phyloP scores from a whole-genome alignment of 805 yeast species.

The Candida nonsorbophila region DNA sequence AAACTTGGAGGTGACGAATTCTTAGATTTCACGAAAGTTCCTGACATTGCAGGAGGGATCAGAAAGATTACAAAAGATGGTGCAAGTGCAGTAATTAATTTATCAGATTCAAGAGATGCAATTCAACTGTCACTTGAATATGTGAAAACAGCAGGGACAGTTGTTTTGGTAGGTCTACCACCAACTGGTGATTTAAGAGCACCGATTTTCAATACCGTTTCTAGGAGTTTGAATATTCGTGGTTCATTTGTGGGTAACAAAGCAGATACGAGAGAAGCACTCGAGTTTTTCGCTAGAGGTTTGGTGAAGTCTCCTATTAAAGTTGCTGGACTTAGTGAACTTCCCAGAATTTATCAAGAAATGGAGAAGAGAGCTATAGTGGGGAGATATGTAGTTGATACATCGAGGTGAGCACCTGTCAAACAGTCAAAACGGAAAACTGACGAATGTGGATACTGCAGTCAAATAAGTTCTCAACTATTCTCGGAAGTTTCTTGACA shows the following conservation, averaged over 20 bases:
- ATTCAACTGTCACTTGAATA: slow-evolving; percentile 41
- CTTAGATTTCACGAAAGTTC: slow-evolving; percentile 49
- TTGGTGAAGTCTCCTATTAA: slow-evolving; percentile 38
- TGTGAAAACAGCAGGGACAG: slow-evolving; percentile 37
- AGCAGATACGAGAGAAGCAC: slow-evolving; percentile 41
- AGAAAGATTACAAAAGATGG: slow-evolving; percentile 52
- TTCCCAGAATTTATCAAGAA: slow-evolving; percentile 32
- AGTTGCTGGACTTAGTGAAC: slow-evolving; percentile 35
- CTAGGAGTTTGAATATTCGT: slow-evolving; percentile 30
- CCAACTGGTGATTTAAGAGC: slow-evolving; percentile 38
- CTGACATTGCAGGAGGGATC: slow-evolving; percentile 45
- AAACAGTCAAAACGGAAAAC: too few relatives aligned
- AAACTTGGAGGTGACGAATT: slow-evolving; percentile 59
- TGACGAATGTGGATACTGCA: too few relatives aligned
- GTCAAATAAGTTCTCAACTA: too few relatives aligned
- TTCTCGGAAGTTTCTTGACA: too few relatives aligned
- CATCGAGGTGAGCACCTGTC: slow-evolving; percentile 22
- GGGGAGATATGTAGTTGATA: slow-evolving; percentile 43
- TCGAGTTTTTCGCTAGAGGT: slow-evolving; percentile 40
- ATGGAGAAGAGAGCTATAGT: slow-evolving; percentile 39
- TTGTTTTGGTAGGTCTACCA: slow-evolving; percentile 42
- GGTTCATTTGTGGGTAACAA: slow-evolving; percentile 45
- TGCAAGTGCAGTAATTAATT: slow-evolving; percentile 46
- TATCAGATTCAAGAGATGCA: slow-evolving; percentile 50
- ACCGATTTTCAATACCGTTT: slow-evolving; percentile 35